Percentiles rank a stretch among this genome's conserved stretches.
Conservation (phyloP, 108 stramenopile species). For the Aurantiochytrium sp. region DNA sequence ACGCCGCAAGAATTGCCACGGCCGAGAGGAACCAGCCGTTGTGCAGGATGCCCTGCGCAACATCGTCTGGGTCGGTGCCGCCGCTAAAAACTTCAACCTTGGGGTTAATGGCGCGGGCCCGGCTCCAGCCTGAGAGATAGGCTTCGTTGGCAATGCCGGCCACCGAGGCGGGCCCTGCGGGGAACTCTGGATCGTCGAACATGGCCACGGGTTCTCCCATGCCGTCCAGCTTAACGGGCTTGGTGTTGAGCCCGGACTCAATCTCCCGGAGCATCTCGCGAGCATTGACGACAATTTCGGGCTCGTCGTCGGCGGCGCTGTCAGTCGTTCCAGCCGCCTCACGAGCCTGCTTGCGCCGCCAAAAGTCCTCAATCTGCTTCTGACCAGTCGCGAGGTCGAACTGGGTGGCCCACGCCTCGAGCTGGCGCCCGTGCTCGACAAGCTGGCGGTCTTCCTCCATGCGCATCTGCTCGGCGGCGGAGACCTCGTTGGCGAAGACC, state of each 20-base stretch:
- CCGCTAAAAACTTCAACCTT: slow-evolving; percentile 44
- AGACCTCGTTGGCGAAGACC: neutral
- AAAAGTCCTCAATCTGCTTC: neutral
- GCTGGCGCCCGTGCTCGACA: neutral
- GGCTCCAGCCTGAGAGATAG: neutral
- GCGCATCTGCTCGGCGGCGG: neutral
- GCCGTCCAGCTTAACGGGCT: neutral
- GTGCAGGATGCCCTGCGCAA: slow-evolving; percentile 23
- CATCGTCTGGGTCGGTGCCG: slow-evolving; percentile 38
- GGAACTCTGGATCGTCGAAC: neutral
- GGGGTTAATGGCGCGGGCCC: neutral
- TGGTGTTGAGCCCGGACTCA: neutral
- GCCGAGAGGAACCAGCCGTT: slow-evolving; percentile 41
- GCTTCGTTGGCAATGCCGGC: neutral
- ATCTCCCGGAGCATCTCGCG: neutral
- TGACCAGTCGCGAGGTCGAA: neutral
- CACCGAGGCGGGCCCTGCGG: neutral
- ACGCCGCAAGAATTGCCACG: slow-evolving; percentile 27
- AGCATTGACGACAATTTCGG: neutral
- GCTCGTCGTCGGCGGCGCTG: neutral
- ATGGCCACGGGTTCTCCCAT: neutral
- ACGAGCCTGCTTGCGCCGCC: neutral
- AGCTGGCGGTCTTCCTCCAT: neutral
- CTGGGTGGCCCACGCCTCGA: neutral
- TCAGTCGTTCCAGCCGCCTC: neutral